Evolutionary conservation across 106 monocot genomes (phyloP).

Genomic region (Apostasia shenzhenica): DNA sequence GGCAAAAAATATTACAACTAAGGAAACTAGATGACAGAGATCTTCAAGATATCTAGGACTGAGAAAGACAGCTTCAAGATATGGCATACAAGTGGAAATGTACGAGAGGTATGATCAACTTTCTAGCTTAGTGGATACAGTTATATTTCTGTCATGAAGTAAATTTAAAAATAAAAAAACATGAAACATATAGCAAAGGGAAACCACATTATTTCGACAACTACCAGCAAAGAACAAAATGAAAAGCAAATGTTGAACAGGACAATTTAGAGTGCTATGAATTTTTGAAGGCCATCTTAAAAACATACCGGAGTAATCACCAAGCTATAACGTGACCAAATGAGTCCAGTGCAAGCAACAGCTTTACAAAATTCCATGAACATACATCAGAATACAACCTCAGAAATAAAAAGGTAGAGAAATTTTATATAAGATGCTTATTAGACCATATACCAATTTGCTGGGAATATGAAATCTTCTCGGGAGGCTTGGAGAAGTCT

Average conservation of each 20-base stretch:
- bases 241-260: background rate
- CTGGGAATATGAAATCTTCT: conserved; percentile 79
- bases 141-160: too few relatives aligned
- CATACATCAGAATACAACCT: background rate
- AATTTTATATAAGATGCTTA: background rate
- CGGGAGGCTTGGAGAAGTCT: conserved; percentile 76
- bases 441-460: conserved; percentile 50
- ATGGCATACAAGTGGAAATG: too few relatives aligned
- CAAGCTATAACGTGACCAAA: conserved; percentile 81
- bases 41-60: too few relatives aligned
- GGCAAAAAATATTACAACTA: too few relatives aligned
- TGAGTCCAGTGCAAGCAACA: conserved; percentile 68
- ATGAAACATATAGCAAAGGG: background rate
- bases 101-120: too few relatives aligned
- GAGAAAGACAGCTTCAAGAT: too few relatives aligned
- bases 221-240: background rate
- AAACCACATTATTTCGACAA: background rate
- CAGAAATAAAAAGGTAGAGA: background rate
- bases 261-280: background rate
- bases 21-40: too few relatives aligned
- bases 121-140: too few relatives aligned
- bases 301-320: conserved; percentile 73
- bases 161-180: background rate
- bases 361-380: conserved; percentile 29
- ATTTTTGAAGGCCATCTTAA: background rate